Conservation (phyloP, 805 yeast genomes). For the Saccharomycopsis fodiens region DNA sequence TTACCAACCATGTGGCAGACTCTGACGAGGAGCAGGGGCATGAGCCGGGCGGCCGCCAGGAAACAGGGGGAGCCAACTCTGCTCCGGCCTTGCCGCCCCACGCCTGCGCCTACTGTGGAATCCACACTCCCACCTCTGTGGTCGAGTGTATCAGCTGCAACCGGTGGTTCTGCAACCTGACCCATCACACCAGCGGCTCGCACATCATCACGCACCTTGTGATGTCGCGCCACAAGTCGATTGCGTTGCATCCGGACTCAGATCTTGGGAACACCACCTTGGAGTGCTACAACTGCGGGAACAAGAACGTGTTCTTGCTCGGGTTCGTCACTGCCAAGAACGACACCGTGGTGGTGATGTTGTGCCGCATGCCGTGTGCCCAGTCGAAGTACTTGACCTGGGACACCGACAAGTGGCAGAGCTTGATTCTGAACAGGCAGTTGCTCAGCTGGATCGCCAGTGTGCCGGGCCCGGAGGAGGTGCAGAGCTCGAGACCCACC, state of each 20-base stretch:
- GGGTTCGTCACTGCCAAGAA: conserved; percentile 86
- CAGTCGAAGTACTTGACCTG: conserved; percentile 68
- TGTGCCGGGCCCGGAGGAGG: conserved; percentile 52
- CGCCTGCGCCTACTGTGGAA: conserved; percentile 67
- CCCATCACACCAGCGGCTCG: conserved; percentile 47
- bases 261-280: conserved; percentile 80
- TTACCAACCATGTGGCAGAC: not conserved
- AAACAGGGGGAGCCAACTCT: too few relatives aligned
- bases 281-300: conserved; percentile 90
- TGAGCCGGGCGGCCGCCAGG: too few relatives aligned
- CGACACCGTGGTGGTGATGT: conserved; percentile 76
- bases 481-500: conserved; percentile 47
- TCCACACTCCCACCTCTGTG: conserved; percentile 54
- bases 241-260: conserved; percentile 69
- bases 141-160: conserved; percentile 70
- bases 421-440: conserved; percentile 72
- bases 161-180: conserved; percentile 86
- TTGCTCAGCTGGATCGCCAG: conserved; percentile 78
- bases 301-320: conserved; percentile 65
- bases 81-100: conserved; percentile 29
- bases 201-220: conserved; percentile 86
- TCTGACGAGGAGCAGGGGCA: too few relatives aligned
- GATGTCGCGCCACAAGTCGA: conserved; percentile 65
- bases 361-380: conserved; percentile 87
- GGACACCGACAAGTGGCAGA: conserved; percentile 86